Base-by-base conservation (phyloP, 1,284 basidiomycete genomes). In the Cerioporus squamosus region DNA sequence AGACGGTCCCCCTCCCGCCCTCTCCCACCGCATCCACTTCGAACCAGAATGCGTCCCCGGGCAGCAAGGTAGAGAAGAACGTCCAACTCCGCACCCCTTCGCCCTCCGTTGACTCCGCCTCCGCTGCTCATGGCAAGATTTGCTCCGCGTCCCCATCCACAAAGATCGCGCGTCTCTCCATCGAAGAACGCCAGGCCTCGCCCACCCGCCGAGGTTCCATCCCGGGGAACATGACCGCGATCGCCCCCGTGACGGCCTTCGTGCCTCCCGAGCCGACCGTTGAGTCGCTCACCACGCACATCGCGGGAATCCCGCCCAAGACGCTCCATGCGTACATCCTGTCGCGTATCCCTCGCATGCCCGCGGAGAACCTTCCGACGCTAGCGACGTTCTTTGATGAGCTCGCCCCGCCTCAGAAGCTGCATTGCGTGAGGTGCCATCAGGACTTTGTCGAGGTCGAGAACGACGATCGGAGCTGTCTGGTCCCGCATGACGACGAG, bases 351-450 rank as follows among this genome's bases (percentile, higher is more conserved):
- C 69, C 69, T 29, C 51, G 51, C 31, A 63, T 70, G 22, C 64
- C 68, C 9, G 66, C 60, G 20, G 58, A 66, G 33, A 62, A 65
- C 0, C 72, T 84, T 8, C 70, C 77, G 24, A 71, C 78, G 14
- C 75, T 90, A 5, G 73, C 78, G 1, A 55, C 73, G 0, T 90
- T 90, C 73, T 89, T 88, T 66, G 71, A 79, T 4, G 70, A 77
- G 2, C 81, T 92, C 44, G 73, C 77, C 0, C 87, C 86, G 0
- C 90, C 90, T 0, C 87, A 87, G 3, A 73, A 75, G 45, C 74
- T 89, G 17, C 90, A 92, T 65, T 92, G 90, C 59, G 79, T 86
- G 22, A 81, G 90, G 3, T 92, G 90, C 70, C 90, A 92, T 71
- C 81, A 82, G 52, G 78, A 76, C 56, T 77, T 65, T 42, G 68